Conservation (phyloP, 176 grass and related monocot species). For the Urochloa ruziziensis region DNA sequence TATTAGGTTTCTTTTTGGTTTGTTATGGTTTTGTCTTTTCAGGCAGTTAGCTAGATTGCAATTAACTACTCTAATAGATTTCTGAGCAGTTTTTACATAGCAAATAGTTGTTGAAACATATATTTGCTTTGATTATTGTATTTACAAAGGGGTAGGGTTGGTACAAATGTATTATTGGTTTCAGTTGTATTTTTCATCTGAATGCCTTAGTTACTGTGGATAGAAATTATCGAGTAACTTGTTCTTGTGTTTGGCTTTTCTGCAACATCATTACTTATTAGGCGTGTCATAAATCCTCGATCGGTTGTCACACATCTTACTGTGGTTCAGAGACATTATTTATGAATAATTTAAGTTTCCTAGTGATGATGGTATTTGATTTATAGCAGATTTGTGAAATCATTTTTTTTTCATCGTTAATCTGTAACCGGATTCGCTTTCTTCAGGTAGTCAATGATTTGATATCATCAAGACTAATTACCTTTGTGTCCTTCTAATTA, state of each 20-base stretch:
- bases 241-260: neutral
- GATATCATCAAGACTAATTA: slow-evolving; percentile 50
- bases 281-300: neutral
- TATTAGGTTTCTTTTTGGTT: too few species aligned
- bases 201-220: neutral
- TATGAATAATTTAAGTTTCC: neutral
- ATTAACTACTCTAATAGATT: too few species aligned
- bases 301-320: slow-evolving; percentile 1
- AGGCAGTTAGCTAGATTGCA: too few species aligned
- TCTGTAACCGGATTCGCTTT: slow-evolving; percentile 20
- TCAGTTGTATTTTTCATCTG: neutral
- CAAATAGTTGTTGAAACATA: too few species aligned
- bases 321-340: neutral
- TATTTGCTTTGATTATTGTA: too few species aligned
- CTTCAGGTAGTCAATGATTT: slow-evolving; percentile 68
- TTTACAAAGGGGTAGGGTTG: too few species aligned
- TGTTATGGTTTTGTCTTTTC: too few species aligned
- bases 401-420: slow-evolving; percentile 23
- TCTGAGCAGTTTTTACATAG: too few species aligned
- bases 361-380: too few species aligned
- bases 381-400: neutral
- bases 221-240: neutral
- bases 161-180: neutral
- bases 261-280: neutral
- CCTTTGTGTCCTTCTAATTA: slow-evolving; percentile 51